phyloP scores from a whole-genome alignment of 352 stramenopile species.

The Phytophthora tentaculata region DNA sequence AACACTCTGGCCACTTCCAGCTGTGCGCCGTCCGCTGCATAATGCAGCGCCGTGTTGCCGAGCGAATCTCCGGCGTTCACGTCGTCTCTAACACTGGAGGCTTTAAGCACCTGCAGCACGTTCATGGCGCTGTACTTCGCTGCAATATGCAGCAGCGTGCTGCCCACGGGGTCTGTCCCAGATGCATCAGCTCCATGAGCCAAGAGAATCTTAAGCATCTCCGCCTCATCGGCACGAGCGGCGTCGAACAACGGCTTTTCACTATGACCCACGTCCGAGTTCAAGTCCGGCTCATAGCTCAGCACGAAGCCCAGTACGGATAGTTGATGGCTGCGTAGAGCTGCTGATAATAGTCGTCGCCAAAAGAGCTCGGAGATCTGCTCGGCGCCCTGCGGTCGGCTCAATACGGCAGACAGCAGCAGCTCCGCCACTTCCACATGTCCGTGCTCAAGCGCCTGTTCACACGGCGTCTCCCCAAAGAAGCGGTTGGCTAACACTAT shows the following conservation, averaged over 20 bases:
- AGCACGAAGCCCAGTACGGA: slow-evolving; percentile 41
- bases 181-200: slow-evolving; percentile 28
- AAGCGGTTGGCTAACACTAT: slow-evolving; percentile 29
- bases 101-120: slow-evolving; percentile 26
- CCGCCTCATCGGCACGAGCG: slow-evolving; percentile 20
- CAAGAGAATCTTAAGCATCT: slow-evolving; percentile 40
- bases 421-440: slow-evolving; percentile 34
- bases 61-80: slow-evolving; percentile 36
- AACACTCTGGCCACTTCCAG: slow-evolving; percentile 21
- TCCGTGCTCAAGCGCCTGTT: slow-evolving; percentile 43
- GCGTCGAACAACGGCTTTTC: slow-evolving; percentile 44
- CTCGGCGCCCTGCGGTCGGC: slow-evolving; percentile 13
- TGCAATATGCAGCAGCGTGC: slow-evolving; percentile 43
- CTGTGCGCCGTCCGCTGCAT: slow-evolving; percentile 33
- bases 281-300: slow-evolving; percentile 40
- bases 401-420: slow-evolving; percentile 23
- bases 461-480: slow-evolving; percentile 44
- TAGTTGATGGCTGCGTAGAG: slow-evolving; percentile 31
- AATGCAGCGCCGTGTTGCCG: slow-evolving; percentile 44
- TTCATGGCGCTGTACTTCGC: slow-evolving; percentile 33
- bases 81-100: slow-evolving; percentile 23
- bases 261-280: slow-evolving; percentile 30
- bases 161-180: slow-evolving; percentile 32
- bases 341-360: slow-evolving; percentile 28
- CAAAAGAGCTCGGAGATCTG: slow-evolving; percentile 37